These are phyloP conservation scores for Taphrina communis DNA, from an alignment of 1,139 yeast species.

Conservation along the genomic window DNA sequence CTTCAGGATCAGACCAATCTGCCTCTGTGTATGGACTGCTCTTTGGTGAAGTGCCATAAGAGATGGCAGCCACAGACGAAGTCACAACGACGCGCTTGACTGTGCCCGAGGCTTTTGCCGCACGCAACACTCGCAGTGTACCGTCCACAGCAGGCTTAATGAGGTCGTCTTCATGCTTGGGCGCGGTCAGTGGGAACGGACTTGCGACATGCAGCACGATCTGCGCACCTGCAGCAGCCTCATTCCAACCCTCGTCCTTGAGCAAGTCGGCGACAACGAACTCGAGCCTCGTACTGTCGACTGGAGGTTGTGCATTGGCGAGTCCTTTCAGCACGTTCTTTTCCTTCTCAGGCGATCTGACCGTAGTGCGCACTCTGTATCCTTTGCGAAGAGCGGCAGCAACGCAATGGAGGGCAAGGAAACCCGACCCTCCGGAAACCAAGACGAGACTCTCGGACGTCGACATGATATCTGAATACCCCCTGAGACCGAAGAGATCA, in stretches of 20 bases:
- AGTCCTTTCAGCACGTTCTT: slow-evolving; percentile 1
- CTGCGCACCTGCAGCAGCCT: slow-evolving; percentile 58
- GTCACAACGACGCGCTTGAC: slow-evolving; percentile 62
- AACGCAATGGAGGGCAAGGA: slow-evolving; percentile 62
- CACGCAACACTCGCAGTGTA: slow-evolving; percentile 56
- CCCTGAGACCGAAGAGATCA: too few species aligned
- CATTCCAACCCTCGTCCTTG: slow-evolving; percentile 60
- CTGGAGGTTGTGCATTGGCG: slow-evolving; percentile 9
- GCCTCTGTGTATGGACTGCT: slow-evolving; percentile 51
- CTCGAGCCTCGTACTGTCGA: slow-evolving; percentile 53
- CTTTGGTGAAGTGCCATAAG: slow-evolving; percentile 46
- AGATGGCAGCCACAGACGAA: slow-evolving; percentile 61
- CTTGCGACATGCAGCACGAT: slow-evolving; percentile 67
- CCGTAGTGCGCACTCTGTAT: slow-evolving; percentile 65
- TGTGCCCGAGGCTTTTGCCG: slow-evolving; percentile 57
- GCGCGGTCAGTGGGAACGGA: slow-evolving; percentile 56
- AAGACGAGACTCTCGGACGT: slow-evolving; percentile 49
- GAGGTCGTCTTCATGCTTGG: slow-evolving; percentile 54
- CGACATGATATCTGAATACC: neutral
- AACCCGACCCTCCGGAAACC: slow-evolving; percentile 67
- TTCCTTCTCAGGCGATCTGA: slow-evolving; percentile 61
- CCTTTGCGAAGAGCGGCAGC: slow-evolving; percentile 51
- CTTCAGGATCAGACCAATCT: slow-evolving; percentile 54
- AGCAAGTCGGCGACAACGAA: slow-evolving; percentile 61
- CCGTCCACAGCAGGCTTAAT: slow-evolving; percentile 62